Percentiles rank a stretch among this genome's conserved stretches.
phyloP scores from a whole-genome alignment of 352 stramenopile species.

The Chrysophaeum taylorii region DNA sequence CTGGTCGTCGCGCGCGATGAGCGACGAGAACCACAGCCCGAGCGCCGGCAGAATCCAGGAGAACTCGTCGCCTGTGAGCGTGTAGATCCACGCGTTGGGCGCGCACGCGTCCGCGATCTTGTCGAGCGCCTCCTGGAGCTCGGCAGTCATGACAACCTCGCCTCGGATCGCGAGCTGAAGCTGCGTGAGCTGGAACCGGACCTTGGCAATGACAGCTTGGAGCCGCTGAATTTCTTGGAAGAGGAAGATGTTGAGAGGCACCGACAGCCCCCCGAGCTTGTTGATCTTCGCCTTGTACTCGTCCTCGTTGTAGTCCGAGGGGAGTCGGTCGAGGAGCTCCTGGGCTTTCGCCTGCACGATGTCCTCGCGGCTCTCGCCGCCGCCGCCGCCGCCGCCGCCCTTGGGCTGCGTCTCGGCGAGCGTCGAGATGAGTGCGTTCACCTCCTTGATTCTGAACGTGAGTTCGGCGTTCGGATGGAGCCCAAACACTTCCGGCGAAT shows the following conservation, averaged over 20 bases:
- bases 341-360: slow-evolving; percentile 87
- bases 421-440: slow-evolving; percentile 80
- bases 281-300: slow-evolving; percentile 93
- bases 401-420: slow-evolving; percentile 92
- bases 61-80: slow-evolving; percentile 90
- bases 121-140: slow-evolving; percentile 84
- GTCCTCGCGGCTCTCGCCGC: slow-evolving; percentile 81
- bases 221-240: slow-evolving; percentile 96
- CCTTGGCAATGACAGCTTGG: slow-evolving; percentile 87
- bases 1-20: slow-evolving; percentile 88
- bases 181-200: slow-evolving; percentile 83
- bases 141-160: slow-evolving; percentile 93
- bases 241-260: slow-evolving; percentile 95
- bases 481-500: slow-evolving; percentile 96
- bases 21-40: slow-evolving; percentile 90
- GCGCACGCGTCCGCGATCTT: slow-evolving; percentile 91
- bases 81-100: slow-evolving; percentile 85
- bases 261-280: slow-evolving; percentile 83
- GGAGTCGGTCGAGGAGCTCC: slow-evolving; percentile 81
- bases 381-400: slow-evolving; percentile 57
- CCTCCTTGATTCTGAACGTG: slow-evolving; percentile 92
- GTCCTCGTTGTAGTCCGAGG: slow-evolving; percentile 92
- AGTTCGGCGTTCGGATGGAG: slow-evolving; percentile 96
- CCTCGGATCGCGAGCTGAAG: slow-evolving; percentile 92
- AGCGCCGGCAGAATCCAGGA: slow-evolving; percentile 90